Base-by-base conservation (phyloP, 1,284 basidiomycete genomes). In the Ceratobasidium sp. region DNA sequence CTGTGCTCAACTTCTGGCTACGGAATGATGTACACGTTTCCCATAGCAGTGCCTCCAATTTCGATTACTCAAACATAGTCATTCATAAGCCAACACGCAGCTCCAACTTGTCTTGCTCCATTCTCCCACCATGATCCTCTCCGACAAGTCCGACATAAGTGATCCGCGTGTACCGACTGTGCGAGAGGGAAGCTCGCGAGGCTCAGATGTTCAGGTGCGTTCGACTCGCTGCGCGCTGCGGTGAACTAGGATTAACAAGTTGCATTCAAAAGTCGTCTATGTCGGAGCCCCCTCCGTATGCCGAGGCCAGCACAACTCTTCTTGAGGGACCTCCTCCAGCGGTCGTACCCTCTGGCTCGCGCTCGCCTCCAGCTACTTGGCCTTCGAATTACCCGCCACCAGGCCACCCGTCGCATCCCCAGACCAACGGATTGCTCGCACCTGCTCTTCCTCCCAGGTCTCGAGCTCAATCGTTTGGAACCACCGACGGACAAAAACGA, bases 231-330 rank as follows among this genome's bases (percentile, higher is more conserved):
- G 7, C 24, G 22, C 31, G n/a, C n/a, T n/a, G n/a, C n/a, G n/a
- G n/a, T n/a, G n/a, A n/a, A n/a, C n/a, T n/a, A n/a, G 9, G 45
- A 48, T 48, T 48, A n/a, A 1, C 3, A 66, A 19, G 7, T 41
- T 45, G 27, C 22, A 19, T 5, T 36, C 41, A 11, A n/a, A 11
- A 69, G 66, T 69, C 66, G 19, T 41, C 36, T 5, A 56, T 54
- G n/a, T 53, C 47, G 27, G 66, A 69, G n/a, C 66, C 66, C 1
- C 66, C 66, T 56, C 66, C 66, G 9, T 69, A 69, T 29, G 57
- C 22, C 66, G 66, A 69, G 29, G 29, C 41, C 17, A 9, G 41
- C 36, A 17, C 31, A 27, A 45, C 33, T 24, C 3, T 11, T 4
- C 24, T 69, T 22, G 45, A 24, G 22, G n/a, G 51, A 6, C 41